Evolutionary conservation across 306 rosid genomes (phyloP).

Genomic region (Luffa acutangula): DNA sequence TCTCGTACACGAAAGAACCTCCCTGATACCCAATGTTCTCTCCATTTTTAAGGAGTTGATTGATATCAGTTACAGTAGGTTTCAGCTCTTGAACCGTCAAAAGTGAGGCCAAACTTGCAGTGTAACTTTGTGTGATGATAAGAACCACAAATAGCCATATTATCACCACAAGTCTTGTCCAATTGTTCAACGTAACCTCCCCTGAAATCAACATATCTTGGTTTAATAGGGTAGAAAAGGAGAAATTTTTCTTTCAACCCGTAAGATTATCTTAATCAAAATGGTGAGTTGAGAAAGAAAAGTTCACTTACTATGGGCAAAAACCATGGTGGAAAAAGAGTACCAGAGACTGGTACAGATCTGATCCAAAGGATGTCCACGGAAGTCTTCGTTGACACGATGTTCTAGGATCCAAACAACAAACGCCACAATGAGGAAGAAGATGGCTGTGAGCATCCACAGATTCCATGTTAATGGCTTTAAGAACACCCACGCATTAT

Average conservation of each 20-base stretch:
- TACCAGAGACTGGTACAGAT: slow-evolving; percentile 44
- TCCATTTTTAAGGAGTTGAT: slow-evolving; percentile 18
- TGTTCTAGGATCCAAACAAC: slow-evolving; percentile 40
- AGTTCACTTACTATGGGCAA: slow-evolving; percentile 33
- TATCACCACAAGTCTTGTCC: slow-evolving; percentile 41
- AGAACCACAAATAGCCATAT: slow-evolving; percentile 53
- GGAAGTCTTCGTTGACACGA: slow-evolving; percentile 22
- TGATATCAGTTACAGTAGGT: slow-evolving; percentile 31
- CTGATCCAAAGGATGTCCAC: slow-evolving; percentile 19
- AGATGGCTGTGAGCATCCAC: slow-evolving; percentile 18
- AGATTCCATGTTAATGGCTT: slow-evolving; percentile 31
- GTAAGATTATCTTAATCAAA: too few species aligned
- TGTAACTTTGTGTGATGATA: slow-evolving; percentile 54
- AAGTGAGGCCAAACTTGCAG: slow-evolving; percentile 56
- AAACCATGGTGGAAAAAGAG: slow-evolving; percentile 60
- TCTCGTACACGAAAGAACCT: slow-evolving; percentile 30
- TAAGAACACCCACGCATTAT: slow-evolving; percentile 26
- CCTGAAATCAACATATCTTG: slow-evolving; percentile 13
- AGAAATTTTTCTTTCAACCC: too few species aligned
- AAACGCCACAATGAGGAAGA: slow-evolving; percentile 24
- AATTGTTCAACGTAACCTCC: slow-evolving; percentile 36
- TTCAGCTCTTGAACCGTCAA: slow-evolving; percentile 41
- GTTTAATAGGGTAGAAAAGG: too few species aligned
- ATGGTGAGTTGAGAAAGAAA: neutral
- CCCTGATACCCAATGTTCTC: slow-evolving; percentile 36